These are phyloP conservation scores for Huntiella bhutanensis DNA, from an alignment of 2,329 filamentous ascomycete species.

Conservation along the genomic window DNA sequence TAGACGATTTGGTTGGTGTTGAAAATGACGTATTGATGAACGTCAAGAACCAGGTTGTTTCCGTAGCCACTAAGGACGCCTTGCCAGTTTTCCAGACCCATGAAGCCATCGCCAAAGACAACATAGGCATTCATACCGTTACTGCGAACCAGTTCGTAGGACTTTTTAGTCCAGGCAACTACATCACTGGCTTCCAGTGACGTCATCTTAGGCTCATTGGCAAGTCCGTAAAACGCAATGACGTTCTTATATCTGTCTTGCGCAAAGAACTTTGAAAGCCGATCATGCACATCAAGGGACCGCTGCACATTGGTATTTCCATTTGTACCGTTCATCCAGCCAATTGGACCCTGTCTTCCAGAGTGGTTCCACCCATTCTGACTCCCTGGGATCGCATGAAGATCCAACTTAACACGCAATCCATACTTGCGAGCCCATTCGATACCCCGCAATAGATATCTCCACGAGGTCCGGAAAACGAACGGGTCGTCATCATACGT, in stretches of 20 bases:
- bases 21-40: conserved; percentile 97
- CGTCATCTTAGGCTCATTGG: conserved; percentile 85
- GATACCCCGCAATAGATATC: conserved; percentile 79
- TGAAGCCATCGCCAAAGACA: conserved; percentile 87
- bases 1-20: conserved; percentile 71
- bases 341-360: conserved; percentile 59
- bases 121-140: conserved; percentile 59
- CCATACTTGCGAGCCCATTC: conserved; percentile 90
- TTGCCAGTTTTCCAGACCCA: conserved; percentile 81
- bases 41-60: conserved; percentile 62
- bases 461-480: conserved; percentile 70
- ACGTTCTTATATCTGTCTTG: conserved; percentile 86
- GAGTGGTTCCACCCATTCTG: conserved; percentile 99
- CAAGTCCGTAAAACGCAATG: conserved; percentile 79
- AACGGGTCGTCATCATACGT: conserved; percentile 78
- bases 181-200: conserved; percentile 47
- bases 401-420: conserved; percentile 76
- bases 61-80: conserved; percentile 54
- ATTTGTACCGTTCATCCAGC: conserved; percentile 82
- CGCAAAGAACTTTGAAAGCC: conserved; percentile 78
- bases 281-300: conserved; percentile 71
- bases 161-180: conserved; percentile 59
- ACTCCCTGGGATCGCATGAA: conserved; percentile 79
- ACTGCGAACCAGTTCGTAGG: conserved; percentile 50
- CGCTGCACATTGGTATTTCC: conserved; percentile 61